A percentile compares a stretch with the other conserved stretches of the same genome.
These are phyloP conservation scores for Euphorbia corollata DNA, from an alignment of 441 rosid species.

Conservation along the genomic window DNA sequence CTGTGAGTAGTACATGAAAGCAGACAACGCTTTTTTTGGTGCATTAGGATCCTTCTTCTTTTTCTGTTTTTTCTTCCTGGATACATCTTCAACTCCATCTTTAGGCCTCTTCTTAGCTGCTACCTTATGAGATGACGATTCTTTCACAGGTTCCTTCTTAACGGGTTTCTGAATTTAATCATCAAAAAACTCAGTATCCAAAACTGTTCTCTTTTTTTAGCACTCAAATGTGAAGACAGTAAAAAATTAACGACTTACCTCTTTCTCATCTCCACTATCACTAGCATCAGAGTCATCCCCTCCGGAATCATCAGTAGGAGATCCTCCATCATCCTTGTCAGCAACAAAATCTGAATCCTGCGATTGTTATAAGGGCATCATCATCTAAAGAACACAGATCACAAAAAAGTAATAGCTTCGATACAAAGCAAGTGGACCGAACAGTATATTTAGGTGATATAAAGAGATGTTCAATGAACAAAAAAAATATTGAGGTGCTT, in stretches of 20 bases:
- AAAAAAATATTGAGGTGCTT: too few relatives aligned
- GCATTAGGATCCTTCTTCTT: constrained; percentile 97
- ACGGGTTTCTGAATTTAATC: constrained; percentile 51
- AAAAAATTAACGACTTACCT: constrained; percentile 38
- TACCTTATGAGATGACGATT: constrained; percentile 52
- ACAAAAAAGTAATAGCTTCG: background rate
- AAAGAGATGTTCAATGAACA: too few relatives aligned
- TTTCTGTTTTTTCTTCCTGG: constrained; percentile 73
- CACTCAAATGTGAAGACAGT: background rate
- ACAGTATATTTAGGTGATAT: background rate
- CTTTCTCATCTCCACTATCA: constrained; percentile 61
- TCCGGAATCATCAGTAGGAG: constrained; percentile 97
- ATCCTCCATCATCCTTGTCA: constrained; percentile 82
- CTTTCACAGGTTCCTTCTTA: constrained; percentile 63
- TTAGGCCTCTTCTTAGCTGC: constrained; percentile 58
- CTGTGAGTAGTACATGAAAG: constrained; percentile 72
- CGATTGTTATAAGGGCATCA: constrained; percentile 17
- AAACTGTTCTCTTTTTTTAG: background rate
- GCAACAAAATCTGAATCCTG: constrained; percentile 90
- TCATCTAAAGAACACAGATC: background rate
- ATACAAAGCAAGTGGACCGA: background rate
- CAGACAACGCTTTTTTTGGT: constrained; percentile 80
- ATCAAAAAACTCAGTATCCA: background rate
- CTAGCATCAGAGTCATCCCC: constrained; percentile 79
- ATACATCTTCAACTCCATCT: constrained; percentile 60